Percentiles rank a stretch among this genome's conserved stretches.
Conservation (phyloP, 2,329 filamentous ascomycete genomes). For the Pseudogymnoascus sp. region DNA sequence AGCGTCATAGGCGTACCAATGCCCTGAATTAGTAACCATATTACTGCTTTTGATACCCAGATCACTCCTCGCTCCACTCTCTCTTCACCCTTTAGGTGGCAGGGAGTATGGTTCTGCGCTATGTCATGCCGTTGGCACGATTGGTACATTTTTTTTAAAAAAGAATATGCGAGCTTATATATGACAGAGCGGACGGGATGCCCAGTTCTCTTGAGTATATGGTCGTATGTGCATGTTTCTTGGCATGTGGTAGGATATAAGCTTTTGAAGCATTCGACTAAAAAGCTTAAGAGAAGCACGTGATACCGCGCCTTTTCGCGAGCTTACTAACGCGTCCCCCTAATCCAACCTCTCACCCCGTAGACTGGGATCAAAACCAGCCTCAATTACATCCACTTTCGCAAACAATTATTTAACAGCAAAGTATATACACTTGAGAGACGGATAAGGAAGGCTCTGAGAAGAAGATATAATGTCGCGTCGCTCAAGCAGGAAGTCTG, state of each 20-base stretch:
- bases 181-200: too few relatives aligned
- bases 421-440: neutral
- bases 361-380: neutral
- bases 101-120: too few relatives aligned
- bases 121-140: too few relatives aligned
- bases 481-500: constrained; percentile 19
- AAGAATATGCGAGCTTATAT: too few relatives aligned
- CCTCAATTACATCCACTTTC: neutral
- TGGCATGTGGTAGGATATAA: too few relatives aligned
- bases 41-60: neutral
- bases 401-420: neutral
- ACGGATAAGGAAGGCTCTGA: neutral
- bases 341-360: neutral
- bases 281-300: neutral
- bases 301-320: neutral
- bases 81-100: too few relatives aligned
- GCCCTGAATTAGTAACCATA: constrained; percentile 28
- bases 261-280: too few relatives aligned
- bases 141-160: too few relatives aligned
- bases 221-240: too few relatives aligned
- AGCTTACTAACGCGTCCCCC: neutral
- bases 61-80: too few relatives aligned
- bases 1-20: constrained; percentile 52
- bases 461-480: constrained; percentile 19
- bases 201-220: too few relatives aligned